Conservation (phyloP, 1,284 basidiomycete species). For the Apiotrichum brassicae region DNA sequence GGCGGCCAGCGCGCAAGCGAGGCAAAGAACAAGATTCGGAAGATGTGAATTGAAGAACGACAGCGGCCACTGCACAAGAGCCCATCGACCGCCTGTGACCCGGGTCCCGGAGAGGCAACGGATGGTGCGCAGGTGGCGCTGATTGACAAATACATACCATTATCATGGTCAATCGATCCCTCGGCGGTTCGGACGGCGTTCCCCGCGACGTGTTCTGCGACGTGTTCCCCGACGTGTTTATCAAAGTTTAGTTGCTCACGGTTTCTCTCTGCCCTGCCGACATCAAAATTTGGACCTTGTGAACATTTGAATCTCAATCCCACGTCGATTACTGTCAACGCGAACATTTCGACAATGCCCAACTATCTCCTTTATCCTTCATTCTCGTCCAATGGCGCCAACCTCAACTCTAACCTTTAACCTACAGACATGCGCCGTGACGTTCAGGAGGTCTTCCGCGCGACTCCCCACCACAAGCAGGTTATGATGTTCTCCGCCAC, state of each 20-base stretch:
- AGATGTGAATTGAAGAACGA: no score
- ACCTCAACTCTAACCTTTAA: constrained; percentile 2
- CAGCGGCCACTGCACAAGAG: constrained; percentile 4
- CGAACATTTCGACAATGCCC: no score
- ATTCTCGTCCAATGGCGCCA: background rate
- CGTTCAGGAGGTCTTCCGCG: constrained; percentile 99
- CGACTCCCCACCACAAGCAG: constrained; percentile 99
- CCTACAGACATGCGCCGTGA: constrained; percentile 98
- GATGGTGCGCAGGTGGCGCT: constrained; percentile 2
- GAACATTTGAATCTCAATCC: no score
- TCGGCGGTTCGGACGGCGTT: constrained; percentile 3
- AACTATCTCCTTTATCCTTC: background rate
- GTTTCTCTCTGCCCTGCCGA: no score
- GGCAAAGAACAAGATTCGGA: no score
- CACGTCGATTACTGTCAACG: no score
- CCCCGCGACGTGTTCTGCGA: background rate
- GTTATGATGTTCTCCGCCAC: constrained; percentile 99
- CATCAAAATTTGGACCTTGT: no score
- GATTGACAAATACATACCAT: no score
- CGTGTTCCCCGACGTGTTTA: background rate
- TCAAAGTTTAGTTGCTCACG: constrained; percentile 12
- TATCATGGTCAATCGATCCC: constrained; percentile 1
- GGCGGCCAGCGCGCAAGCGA: background rate
- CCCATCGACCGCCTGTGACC: constrained; percentile 1
- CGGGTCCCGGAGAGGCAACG: constrained; percentile 1